Base-by-base conservation (phyloP, 805 yeast species). In the Jamesozyma hellenica region DNA sequence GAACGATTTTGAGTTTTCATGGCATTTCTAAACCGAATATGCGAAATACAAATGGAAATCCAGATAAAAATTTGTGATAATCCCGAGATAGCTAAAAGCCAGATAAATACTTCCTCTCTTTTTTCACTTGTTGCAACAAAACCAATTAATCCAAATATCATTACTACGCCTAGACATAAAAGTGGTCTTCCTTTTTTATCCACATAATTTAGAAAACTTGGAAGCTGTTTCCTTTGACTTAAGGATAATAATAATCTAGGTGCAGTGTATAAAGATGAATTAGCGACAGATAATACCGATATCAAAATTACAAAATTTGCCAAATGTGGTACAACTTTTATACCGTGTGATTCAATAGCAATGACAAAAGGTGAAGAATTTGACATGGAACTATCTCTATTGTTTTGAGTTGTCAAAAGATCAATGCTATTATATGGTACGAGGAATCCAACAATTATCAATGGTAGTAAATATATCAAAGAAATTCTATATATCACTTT, bases 51-150 rank as follows among this genome's bases (percentile, higher is more conserved):
- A 46, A 82, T 77, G 6, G 85, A 73, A 38, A 79, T 80, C 94
- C 94, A 83, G 28, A 84, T 78, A 61, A 81, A 75, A 43, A 82
- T 67, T n/a, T 87, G 77, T 1, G 87, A 76, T 46, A 83, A 65
- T 44, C 88, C 88, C 31, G 86, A 77, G 27, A 83, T 60, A n/a
- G 88, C 82, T 51, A 80, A 66, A 60, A 83, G 61, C 92, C 92
- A 83, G 48, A 67, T 67, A 64, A 83, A 84, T 23, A 81, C 79
- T 7, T 63, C 71, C 37, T 69, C 70, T 50, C 77, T 67, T 42
- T 70, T 62, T 9, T 68, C 60, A 31, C 81, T 72, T 4, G 84
- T 84, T 31, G 80, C 74, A 34, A 82, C 64, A 58, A 74, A 79
- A 35, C 79, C 74, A 18, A 79, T 56, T 28, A 74, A 61, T 21